These are phyloP conservation scores for Wickerhamomyces chambardii DNA, from an alignment of 805 yeast genomes.

Conservation along the genomic window DNA sequence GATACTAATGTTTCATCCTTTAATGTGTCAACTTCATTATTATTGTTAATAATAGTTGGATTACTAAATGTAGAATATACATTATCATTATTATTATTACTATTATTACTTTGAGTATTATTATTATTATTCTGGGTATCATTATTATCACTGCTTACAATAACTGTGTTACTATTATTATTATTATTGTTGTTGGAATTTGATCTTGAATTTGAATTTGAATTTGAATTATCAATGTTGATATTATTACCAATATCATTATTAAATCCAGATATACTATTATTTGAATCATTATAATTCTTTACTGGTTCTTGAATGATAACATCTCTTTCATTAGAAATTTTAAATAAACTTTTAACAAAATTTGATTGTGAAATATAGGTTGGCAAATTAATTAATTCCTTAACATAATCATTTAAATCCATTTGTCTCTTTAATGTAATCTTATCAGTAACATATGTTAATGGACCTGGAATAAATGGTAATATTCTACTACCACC, in stretches of 20 bases:
- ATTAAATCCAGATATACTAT: constrained; percentile 5
- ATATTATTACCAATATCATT: constrained; percentile 1
- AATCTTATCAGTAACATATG: constrained; percentile 76
- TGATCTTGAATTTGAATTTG: too few relatives aligned
- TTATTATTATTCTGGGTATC: too few relatives aligned
- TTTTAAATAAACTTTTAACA: constrained; percentile 63
- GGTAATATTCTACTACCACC: constrained; percentile 81
- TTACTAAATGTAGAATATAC: too few relatives aligned
- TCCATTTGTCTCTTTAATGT: constrained; percentile 46
- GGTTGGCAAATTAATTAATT: constrained; percentile 61
- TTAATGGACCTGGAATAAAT: constrained; percentile 92
- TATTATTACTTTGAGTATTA: too few relatives aligned
- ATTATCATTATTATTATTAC: too few relatives aligned
- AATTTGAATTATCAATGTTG: neutral
- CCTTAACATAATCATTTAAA: constrained; percentile 46
- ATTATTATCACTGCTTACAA: too few relatives aligned
- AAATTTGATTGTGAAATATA: constrained; percentile 64
- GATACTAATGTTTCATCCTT: constrained; percentile 20
- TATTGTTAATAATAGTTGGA: too few relatives aligned
- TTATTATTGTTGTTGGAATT: too few relatives aligned
- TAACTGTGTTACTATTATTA: too few relatives aligned
- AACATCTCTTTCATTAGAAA: constrained; percentile 28
- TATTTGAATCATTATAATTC: too few relatives aligned
- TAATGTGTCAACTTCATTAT: constrained; percentile 18
- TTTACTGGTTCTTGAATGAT: constrained; percentile 2